Evolutionary conservation across 2,329 filamentous ascomycete species (phyloP), one percentile per base, ranked within the genome.

Genomic region (Ophiostoma australiae): DNA sequence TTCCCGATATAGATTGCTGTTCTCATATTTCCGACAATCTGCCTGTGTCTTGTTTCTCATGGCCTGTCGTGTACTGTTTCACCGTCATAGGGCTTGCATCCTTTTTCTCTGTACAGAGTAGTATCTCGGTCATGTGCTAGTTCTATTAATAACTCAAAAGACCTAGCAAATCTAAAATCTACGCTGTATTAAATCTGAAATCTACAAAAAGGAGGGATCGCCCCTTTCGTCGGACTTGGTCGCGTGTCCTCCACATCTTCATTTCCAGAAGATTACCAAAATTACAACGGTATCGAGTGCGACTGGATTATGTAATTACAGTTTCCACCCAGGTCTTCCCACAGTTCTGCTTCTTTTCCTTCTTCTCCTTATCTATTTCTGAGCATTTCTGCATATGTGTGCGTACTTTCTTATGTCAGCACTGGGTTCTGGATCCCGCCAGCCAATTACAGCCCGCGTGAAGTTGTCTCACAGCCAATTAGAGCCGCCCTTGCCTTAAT

Each of bases 201-300:
- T 48, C n/a, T 58, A 58, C 23, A 58, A 23, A 48, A 58, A 13
- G 44, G 44, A 58, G 52, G n/a, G 52, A 58, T 58, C n/a, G 23
- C 52, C 52, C 52, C 52, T 58, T 58, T 58, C 52, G 15, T 48
- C 20, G 44, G 44, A 15, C 52, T 58, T 58, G 52, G 52, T 58
- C 52, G 52, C 17, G 52, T 58, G 52, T 31, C 52, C 52, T 58
- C 52, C n/a, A 58, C 52, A 58, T 23, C 17, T 58, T 58, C 52
- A 58, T 58, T 58, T 58, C 23, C 52, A 58, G 52, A 58, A 58
- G 52, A 58, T 58, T 58, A 27, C 52, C 52, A 58, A 8, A 58
- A 58, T 58, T 27, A 58, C 23, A 48, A 8, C 11, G 3, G n/a
- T 58, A 15, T 13, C n/a, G 23, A 15, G 23, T 58, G 52, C 52